Conservation (phyloP, 805 yeast genomes). For the Ogataea degrootiae region DNA sequence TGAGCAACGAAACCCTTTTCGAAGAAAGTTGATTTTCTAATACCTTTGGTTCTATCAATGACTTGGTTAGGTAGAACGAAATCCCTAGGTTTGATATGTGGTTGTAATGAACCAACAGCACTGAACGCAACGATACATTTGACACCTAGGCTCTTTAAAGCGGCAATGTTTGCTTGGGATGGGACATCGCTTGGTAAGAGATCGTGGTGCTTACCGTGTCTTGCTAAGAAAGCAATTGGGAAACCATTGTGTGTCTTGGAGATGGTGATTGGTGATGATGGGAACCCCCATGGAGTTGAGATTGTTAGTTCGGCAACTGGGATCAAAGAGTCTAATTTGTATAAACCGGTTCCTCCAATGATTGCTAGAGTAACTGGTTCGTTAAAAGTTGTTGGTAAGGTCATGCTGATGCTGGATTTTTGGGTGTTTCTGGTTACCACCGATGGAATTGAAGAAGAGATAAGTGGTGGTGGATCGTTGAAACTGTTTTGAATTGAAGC, state of each 20-base stretch:
- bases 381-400: constrained; percentile 33
- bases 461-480: no score
- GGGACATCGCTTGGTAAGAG: constrained; percentile 91
- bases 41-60: constrained; percentile 95
- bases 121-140: constrained; percentile 86
- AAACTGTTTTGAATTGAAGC: no score
- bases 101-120: constrained; percentile 94
- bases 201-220: constrained; percentile 92
- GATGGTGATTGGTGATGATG: constrained; percentile 90
- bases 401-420: background rate
- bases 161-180: constrained; percentile 90
- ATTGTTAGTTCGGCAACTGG: constrained; percentile 82
- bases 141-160: constrained; percentile 83
- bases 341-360: constrained; percentile 98
- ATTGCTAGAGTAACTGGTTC: constrained; percentile 79
- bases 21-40: constrained; percentile 83
- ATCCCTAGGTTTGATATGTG: constrained; percentile 87
- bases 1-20: constrained; percentile 95
- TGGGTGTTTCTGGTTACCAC: no score
- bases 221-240: constrained; percentile 88
- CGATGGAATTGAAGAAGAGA: no score
- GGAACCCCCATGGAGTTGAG: constrained; percentile 96
- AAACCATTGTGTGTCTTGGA: constrained; percentile 73
- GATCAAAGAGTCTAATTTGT: constrained; percentile 72
- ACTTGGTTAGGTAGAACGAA: constrained; percentile 95